phyloP scores from a whole-genome alignment of 148 eudicot species.

The Rhododendron kiyosumense region DNA sequence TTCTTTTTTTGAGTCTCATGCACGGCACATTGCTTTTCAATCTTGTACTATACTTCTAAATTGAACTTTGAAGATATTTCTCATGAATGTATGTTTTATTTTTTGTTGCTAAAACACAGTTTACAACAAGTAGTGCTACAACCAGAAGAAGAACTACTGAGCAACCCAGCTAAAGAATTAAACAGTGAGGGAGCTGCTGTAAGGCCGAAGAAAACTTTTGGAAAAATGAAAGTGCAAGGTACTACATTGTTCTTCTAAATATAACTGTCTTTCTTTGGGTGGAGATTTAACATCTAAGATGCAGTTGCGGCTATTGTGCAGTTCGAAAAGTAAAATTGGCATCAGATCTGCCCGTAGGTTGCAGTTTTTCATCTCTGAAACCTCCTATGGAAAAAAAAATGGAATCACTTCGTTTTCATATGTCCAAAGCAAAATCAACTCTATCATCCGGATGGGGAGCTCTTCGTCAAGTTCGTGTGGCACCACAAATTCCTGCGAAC shows the following conservation, averaged over 20 bases:
- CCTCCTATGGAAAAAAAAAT: constrained; percentile 42
- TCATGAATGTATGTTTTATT: neutral
- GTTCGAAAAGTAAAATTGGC: constrained; percentile 70
- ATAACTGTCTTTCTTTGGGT: neutral
- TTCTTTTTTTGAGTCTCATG: neutral
- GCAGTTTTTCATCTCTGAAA: constrained; percentile 37
- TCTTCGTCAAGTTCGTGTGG: constrained; percentile 39
- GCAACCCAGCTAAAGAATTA: constrained; percentile 38
- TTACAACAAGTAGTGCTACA: constrained; percentile 55
- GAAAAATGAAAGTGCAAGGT: constrained; percentile 79
- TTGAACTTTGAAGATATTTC: neutral
- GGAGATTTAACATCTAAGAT: neutral
- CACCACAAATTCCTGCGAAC: constrained; percentile 35
- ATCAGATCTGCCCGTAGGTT: constrained; percentile 47
- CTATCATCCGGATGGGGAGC: constrained; percentile 49
- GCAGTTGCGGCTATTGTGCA: constrained; percentile 17
- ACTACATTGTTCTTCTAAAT: constrained; percentile 2
- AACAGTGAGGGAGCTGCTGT: constrained; percentile 43
- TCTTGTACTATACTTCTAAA: neutral
- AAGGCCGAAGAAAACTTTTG: constrained; percentile 52
- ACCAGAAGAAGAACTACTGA: constrained; percentile 62
- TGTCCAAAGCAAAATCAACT: constrained; percentile 40
- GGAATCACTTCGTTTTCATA: constrained; percentile 33
- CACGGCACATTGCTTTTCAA: neutral
- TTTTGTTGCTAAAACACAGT: constrained; percentile 20